phyloP scores from a whole-genome alignment of 2,329 filamentous ascomycete genomes.

The Orbilia javanica region DNA sequence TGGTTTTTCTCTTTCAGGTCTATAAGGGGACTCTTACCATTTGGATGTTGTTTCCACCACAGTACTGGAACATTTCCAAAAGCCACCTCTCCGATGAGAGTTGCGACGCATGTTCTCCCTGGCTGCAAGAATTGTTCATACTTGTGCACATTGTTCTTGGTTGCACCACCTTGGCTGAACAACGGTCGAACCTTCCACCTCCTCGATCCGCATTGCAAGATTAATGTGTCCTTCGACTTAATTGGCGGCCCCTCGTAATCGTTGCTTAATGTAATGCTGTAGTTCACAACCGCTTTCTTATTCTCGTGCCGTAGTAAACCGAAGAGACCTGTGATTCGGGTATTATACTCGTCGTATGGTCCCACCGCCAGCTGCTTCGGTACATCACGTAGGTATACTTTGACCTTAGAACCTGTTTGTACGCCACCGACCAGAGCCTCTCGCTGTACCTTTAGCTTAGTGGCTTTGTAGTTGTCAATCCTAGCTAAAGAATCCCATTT shows the following conservation, averaged over 20 bases:
- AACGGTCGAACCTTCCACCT: constrained; percentile 89
- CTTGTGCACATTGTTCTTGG: constrained; percentile 93
- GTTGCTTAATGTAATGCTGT: constrained; percentile 86
- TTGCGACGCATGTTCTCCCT: constrained; percentile 87
- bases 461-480: constrained; percentile 88
- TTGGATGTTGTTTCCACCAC: constrained; percentile 55
- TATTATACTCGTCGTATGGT: constrained; percentile 67
- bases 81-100: constrained; percentile 88
- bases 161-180: constrained; percentile 89
- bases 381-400: constrained; percentile 77
- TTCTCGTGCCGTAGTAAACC: constrained; percentile 93
- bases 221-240: constrained; percentile 90
- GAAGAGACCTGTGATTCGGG: constrained; percentile 75
- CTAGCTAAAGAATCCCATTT: constrained; percentile 89
- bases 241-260: constrained; percentile 78
- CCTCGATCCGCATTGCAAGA: constrained; percentile 90
- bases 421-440: constrained; percentile 93
- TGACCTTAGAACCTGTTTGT: constrained; percentile 82
- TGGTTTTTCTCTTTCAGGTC: neutral
- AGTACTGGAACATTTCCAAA: constrained; percentile 93
- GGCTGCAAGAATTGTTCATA: constrained; percentile 93
- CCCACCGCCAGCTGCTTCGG: constrained; percentile 69
- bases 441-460: constrained; percentile 79
- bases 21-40: constrained; percentile 17
- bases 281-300: constrained; percentile 90